These are phyloP conservation scores for Aspergillus arachidicola DNA, from an alignment of 2,329 filamentous ascomycete genomes.

Conservation along the genomic window DNA sequence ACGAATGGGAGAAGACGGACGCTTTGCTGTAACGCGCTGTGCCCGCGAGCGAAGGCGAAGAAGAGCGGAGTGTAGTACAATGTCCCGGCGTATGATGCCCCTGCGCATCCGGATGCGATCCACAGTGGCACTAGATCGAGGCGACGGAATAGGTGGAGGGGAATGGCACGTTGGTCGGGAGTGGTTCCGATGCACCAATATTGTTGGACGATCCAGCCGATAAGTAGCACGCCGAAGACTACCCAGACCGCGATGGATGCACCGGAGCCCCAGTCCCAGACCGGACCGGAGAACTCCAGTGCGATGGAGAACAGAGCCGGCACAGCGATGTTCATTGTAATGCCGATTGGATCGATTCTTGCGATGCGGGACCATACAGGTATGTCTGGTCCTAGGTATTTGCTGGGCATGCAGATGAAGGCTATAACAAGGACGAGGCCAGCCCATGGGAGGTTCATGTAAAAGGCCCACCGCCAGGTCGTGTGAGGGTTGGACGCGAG, in stretches of 20 bases:
- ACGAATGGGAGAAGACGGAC: slow-evolving; percentile 26
- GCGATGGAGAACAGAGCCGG: slow-evolving; percentile 34
- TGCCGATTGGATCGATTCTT: slow-evolving; percentile 9
- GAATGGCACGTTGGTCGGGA: slow-evolving; percentile 49
- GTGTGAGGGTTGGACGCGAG: neutral
- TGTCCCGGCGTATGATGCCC: slow-evolving; percentile 6
- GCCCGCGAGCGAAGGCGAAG: slow-evolving; percentile 54
- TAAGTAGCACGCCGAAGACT: slow-evolving; percentile 47
- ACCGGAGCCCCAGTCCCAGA: slow-evolving; percentile 51
- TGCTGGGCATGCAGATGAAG: slow-evolving; percentile 9
- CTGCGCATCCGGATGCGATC: slow-evolving; percentile 7
- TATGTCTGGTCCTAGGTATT: slow-evolving; percentile 9
- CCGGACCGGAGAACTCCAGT: slow-evolving; percentile 52
- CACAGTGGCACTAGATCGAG: slow-evolving; percentile 15
- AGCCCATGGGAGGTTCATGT: slow-evolving; percentile 1
- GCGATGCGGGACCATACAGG: neutral
- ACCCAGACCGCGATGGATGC: slow-evolving; percentile 52
- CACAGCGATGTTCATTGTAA: slow-evolving; percentile 4
- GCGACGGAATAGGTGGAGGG: slow-evolving; percentile 46
- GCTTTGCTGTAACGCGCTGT: slow-evolving; percentile 30
- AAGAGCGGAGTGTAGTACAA: slow-evolving; percentile 58
- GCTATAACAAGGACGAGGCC: neutral
- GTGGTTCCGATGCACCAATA: slow-evolving; percentile 45
- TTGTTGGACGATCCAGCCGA: slow-evolving; percentile 53
- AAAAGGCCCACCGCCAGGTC: slow-evolving; percentile 12